Conservation (phyloP, 2,329 filamentous ascomycete genomes). For the Aspergillus sp. region DNA sequence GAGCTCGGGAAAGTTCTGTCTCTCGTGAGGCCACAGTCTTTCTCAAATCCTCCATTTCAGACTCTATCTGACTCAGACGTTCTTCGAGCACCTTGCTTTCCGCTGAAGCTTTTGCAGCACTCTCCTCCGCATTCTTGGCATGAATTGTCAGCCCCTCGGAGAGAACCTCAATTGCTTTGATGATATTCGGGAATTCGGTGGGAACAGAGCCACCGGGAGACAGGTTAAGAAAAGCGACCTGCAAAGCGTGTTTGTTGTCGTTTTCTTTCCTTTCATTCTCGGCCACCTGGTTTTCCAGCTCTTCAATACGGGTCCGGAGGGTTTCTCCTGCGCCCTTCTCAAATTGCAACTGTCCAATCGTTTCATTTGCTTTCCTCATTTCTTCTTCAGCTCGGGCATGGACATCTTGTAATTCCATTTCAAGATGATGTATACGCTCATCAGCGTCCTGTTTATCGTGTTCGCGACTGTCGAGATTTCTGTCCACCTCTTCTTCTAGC, state of each 20-base stretch:
- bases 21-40: constrained; percentile 58
- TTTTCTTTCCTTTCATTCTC: constrained; percentile 55
- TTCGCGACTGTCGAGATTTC: constrained; percentile 78
- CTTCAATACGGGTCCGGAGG: constrained; percentile 45
- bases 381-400: constrained; percentile 51
- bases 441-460: constrained; percentile 74
- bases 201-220: constrained; percentile 57
- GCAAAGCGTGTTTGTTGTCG: constrained; percentile 57
- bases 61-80: constrained; percentile 57
- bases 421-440: constrained; percentile 66
- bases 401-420: constrained; percentile 69
- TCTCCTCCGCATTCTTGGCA: constrained; percentile 61
- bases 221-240: constrained; percentile 61
- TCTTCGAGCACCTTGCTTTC: constrained; percentile 64
- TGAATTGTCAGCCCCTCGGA: constrained; percentile 63
- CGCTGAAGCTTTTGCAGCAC: constrained; percentile 60
- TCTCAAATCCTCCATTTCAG: constrained; percentile 58
- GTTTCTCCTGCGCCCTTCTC: constrained; percentile 53
- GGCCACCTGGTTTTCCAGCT: constrained; percentile 54
- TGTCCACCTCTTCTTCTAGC: constrained; percentile 86
- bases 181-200: constrained; percentile 58
- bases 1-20: constrained; percentile 53
- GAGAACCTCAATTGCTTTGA: constrained; percentile 61
- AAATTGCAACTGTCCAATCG: constrained; percentile 60
- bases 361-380: constrained; percentile 34